These are phyloP conservation scores for Aspergillus bombycis DNA, from an alignment of 2,329 filamentous ascomycete species.

Conservation along the genomic window DNA sequence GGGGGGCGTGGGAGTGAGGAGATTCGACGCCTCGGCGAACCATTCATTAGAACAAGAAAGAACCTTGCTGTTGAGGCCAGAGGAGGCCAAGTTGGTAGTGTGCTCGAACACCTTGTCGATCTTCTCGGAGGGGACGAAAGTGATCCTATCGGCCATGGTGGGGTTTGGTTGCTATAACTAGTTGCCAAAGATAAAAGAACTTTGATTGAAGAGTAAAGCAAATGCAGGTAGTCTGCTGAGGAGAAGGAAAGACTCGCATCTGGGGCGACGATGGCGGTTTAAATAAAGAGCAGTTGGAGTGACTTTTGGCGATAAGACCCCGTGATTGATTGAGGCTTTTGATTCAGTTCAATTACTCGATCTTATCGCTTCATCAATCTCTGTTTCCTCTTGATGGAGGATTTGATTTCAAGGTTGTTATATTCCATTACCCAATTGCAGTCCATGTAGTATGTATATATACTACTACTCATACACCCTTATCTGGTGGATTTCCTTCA, in stretches of 20 bases:
- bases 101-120: conserved; percentile 60
- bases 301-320: conserved; percentile 13
- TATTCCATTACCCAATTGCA: no score
- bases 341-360: conserved; percentile 22
- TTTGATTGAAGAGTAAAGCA: neutral
- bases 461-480: no score
- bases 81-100: conserved; percentile 53
- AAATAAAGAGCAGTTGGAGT: neutral
- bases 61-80: conserved; percentile 55
- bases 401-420: no score
- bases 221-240: neutral
- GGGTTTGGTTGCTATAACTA: neutral
- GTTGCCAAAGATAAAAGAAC: neutral
- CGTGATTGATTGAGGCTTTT: conserved; percentile 4
- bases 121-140: conserved; percentile 46
- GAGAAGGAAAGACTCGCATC: neutral
- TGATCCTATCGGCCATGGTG: conserved; percentile 16
- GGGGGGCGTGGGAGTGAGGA: conserved; percentile 59
- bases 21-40: conserved; percentile 63
- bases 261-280: neutral
- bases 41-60: conserved; percentile 63
- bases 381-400: no score
- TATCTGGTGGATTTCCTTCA: no score
- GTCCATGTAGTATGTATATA: no score
- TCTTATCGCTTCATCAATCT: conserved; percentile 20